Evolutionary conservation across 257 asterid species (phyloP).

Genomic region (Buddleja alternifolia): DNA sequence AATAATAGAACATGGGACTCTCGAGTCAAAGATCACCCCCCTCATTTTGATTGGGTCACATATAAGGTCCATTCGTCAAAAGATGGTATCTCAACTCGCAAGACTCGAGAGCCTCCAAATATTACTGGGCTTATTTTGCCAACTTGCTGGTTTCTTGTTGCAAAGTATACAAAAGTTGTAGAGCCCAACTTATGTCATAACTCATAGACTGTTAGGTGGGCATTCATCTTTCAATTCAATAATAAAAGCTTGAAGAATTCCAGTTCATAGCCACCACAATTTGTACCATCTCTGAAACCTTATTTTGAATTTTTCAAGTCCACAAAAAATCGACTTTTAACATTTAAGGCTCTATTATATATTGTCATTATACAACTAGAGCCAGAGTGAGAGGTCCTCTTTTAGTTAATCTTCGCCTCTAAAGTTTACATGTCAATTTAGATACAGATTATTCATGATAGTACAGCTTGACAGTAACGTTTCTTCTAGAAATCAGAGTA

Average conservation of each 20-base stretch:
- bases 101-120: too few species aligned
- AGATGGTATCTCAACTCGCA: too few species aligned
- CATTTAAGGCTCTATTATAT: conserved; percentile 25
- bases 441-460: not conserved
- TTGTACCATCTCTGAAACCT: not conserved
- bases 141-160: too few species aligned
- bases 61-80: too few species aligned
- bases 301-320: not conserved
- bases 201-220: not conserved
- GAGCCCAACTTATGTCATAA: not conserved
- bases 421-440: not conserved
- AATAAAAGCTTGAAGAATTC: conserved; percentile 12
- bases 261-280: conserved; percentile 6
- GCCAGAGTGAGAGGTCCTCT: conserved; percentile 30
- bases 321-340: conserved; percentile 28
- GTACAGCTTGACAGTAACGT: conserved; percentile 19
- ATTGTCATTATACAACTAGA: conserved; percentile 1
- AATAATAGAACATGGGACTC: too few species aligned
- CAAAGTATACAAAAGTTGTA: too few species aligned
- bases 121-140: too few species aligned
- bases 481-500: too few species aligned
- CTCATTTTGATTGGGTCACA: too few species aligned
- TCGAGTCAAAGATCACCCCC: too few species aligned
- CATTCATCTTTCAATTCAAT: not conserved
- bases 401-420: conserved; percentile 29